Evolutionary conservation across 1,139 yeast genomes (phyloP), one percentile per base, ranked within the genome.

Genomic region (Suhomyces atakaporum): DNA sequence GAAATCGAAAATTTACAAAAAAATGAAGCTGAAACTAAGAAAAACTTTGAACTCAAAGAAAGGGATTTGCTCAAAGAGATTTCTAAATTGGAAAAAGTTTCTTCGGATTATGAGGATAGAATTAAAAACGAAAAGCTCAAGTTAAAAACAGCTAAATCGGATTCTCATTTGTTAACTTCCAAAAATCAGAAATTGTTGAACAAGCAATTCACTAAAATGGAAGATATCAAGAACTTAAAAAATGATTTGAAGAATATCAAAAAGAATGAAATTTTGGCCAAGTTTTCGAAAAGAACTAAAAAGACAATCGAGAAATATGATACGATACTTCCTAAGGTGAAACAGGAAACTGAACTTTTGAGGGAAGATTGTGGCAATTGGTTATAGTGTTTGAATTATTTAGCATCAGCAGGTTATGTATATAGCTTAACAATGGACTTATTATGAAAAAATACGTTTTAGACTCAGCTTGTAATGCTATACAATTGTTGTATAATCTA

Each of bases 281-380:
- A 60, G 44, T 48, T 68, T 31, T 55, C 56, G 25, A 60, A 57
- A 42, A 51, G 63, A 38, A 58, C 58, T 23, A 58, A 54, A 34
- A 57, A 53, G 40, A 53, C 63, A 19, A 59, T 63, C 38, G 76
- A 70, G 27, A 62, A 64, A 37, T 67, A 62, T 39, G 74, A 69
- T 29, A 46, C 57, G 7, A 63, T 70, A 16, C 50, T 70, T 27
- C 73, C 73, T 3, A 58, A 52, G 27, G 58, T 71, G 11, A 47
- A 53, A 18, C 53, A 47, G 27, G 50, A 49, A 29, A 46, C 49
- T 5, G 47, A 47, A 28, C 14, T 29, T 11, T 43, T 47, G 27
- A 37, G 37, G 23, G 33, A 41, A 14, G 44, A 40, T 24, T 35
- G 36, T 31, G 31, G 33, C 18, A 29, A 28, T 14, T 31, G 40